Conservation (phyloP, 495 filamentous ascomycete species). For the Diplogelasinospora grovesii region DNA sequence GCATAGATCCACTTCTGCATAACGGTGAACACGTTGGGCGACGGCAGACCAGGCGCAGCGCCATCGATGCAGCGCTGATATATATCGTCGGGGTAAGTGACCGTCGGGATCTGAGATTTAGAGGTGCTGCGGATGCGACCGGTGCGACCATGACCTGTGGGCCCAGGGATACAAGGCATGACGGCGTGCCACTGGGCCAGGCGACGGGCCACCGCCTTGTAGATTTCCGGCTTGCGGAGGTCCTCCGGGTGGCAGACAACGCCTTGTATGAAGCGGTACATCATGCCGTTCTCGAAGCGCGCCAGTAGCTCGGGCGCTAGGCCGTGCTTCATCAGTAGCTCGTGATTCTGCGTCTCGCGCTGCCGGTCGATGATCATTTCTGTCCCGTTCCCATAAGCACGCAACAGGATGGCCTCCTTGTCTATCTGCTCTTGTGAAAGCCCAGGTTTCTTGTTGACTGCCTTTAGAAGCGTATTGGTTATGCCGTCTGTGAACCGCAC, state of each 20-base stretch:
- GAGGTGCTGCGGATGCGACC: constrained; percentile 30
- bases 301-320: constrained; percentile 84
- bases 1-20: constrained; percentile 94
- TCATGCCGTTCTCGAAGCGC: constrained; percentile 90
- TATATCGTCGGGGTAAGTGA: constrained; percentile 21
- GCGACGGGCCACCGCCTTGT: constrained; percentile 72
- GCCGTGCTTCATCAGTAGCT: constrained; percentile 65
- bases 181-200: constrained; percentile 91
- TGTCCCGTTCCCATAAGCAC: constrained; percentile 91
- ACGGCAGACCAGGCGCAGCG: constrained; percentile 54
- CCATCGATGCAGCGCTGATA: constrained; percentile 44
- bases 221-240: constrained; percentile 62
- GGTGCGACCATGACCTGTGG: constrained; percentile 30
- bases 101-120: constrained; percentile 17
- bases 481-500: constrained; percentile 94
- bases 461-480: constrained; percentile 92
- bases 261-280: constrained; percentile 86
- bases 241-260: constrained; percentile 72
- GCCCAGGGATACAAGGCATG: constrained; percentile 52
- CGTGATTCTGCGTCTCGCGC: constrained; percentile 62
- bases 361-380: constrained; percentile 95
- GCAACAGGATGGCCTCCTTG: constrained; percentile 78
- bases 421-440: constrained; percentile 72
- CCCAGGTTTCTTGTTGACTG: constrained; percentile 72
- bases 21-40: constrained; percentile 84